Conservation (phyloP, 176 grass and related monocot genomes). For the Melocanna baccifera region DNA sequence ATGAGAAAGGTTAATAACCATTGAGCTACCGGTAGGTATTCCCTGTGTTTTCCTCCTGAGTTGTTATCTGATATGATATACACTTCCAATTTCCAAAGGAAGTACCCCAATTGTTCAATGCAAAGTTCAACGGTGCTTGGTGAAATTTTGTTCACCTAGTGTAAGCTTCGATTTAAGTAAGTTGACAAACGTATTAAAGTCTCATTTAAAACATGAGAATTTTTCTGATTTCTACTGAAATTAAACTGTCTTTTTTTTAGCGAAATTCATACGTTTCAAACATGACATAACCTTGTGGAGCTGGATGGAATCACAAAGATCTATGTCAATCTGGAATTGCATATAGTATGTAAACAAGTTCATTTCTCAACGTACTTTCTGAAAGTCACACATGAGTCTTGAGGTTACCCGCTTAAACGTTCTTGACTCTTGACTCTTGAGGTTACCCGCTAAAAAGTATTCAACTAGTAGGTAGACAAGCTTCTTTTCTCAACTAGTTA, state of each 20-base stretch:
- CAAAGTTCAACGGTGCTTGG: background rate
- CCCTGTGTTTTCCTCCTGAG: background rate
- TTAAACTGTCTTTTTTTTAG: too few species aligned
- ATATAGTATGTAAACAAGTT: background rate
- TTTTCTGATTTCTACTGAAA: too few species aligned
- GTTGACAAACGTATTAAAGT: background rate
- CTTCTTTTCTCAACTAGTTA: background rate
- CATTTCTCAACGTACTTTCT: too few species aligned
- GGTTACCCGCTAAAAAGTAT: background rate
- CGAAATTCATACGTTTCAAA: too few species aligned
- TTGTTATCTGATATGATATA: background rate
- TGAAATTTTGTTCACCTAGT: background rate
- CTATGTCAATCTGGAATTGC: background rate
- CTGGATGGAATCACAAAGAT: background rate
- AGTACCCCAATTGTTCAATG: background rate
- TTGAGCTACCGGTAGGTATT: background rate
- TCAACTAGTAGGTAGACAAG: background rate
- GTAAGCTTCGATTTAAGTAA: background rate
- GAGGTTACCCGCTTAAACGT: background rate
- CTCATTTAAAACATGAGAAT: too few species aligned
- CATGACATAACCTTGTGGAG: background rate
- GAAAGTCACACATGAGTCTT: background rate
- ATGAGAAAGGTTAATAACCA: background rate
- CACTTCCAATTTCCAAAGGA: background rate
- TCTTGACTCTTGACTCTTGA: background rate